Conservation (phyloP, 2,329 filamentous ascomycete genomes). For the Tolypocladium pustulatum region DNA sequence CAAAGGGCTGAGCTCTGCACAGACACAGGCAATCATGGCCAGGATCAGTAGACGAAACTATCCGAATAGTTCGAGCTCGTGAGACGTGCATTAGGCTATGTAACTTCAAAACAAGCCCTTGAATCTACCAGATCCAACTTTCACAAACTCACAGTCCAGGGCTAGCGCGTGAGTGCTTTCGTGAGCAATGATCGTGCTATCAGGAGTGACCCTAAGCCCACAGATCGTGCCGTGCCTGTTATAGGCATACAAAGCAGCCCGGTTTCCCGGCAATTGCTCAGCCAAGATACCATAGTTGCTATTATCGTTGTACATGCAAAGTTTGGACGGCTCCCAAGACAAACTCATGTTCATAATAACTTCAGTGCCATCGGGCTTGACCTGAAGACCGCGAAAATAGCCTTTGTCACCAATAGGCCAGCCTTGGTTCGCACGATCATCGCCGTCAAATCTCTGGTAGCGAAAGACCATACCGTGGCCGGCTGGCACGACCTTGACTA, state of each 20-base stretch:
- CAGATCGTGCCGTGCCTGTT: neutral
- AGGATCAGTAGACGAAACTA: neutral
- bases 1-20: too few species aligned
- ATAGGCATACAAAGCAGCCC: neutral
- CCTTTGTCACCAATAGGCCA: neutral
- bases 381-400: neutral
- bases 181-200: neutral
- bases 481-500: neutral
- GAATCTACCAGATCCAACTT: neutral
- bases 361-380: neutral
- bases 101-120: neutral
- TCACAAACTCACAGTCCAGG: neutral
- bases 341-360: neutral
- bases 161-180: neutral
- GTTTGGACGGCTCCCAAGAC: neutral
- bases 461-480: neutral
- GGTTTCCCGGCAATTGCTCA: neutral
- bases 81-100: neutral
- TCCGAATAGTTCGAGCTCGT: neutral
- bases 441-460: neutral
- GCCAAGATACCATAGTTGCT: neutral
- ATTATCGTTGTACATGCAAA: neutral
- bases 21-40: too few species aligned
- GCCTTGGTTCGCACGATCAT: neutral
- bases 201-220: neutral